A percentile compares a stretch with the other conserved stretches of the same genome.
Conservation (phyloP, 2,329 filamentous ascomycete genomes). For the Blumeria hordei region DNA sequence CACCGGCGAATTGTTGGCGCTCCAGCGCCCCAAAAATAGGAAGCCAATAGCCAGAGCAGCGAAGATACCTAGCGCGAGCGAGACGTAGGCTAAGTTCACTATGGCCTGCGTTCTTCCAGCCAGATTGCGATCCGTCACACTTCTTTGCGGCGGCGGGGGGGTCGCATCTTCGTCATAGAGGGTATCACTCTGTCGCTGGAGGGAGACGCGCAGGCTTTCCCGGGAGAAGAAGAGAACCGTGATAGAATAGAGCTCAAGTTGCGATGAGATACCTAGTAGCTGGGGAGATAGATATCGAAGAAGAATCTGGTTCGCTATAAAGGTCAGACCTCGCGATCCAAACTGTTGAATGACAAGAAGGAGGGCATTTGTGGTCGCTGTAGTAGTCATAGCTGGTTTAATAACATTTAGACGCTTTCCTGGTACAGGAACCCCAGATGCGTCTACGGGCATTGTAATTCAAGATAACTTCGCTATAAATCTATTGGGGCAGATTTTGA, state of each 20-base stretch:
- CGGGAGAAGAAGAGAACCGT: constrained; percentile 86
- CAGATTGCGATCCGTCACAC: constrained; percentile 10
- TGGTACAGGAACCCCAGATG: too few species aligned
- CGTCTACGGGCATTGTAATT: too few species aligned
- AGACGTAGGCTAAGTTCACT: constrained; percentile 70
- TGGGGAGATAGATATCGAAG: constrained; percentile 70
- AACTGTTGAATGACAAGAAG: constrained; percentile 66
- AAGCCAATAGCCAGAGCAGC: constrained; percentile 39
- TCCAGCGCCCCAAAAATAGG: constrained; percentile 36
- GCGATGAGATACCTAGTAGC: constrained; percentile 63
- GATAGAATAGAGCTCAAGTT: constrained; percentile 80
- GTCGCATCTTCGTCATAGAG: constrained; percentile 7
- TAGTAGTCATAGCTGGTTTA: background rate
- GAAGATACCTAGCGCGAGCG: constrained; percentile 41
- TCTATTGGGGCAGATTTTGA: too few species aligned
- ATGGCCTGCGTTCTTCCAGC: constrained; percentile 40
- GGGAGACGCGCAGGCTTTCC: constrained; percentile 73
- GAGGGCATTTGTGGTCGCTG: constrained; percentile 3
- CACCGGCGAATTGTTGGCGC: constrained; percentile 22
- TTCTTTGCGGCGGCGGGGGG: constrained; percentile 7
- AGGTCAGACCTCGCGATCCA: constrained; percentile 67
- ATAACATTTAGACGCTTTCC: too few species aligned
- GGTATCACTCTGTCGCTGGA: constrained; percentile 47
- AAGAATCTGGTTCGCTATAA: constrained; percentile 74
- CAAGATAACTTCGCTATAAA: too few species aligned